Base-by-base conservation (phyloP, 1,284 basidiomycete genomes). In the Rugosomyces carneus region DNA sequence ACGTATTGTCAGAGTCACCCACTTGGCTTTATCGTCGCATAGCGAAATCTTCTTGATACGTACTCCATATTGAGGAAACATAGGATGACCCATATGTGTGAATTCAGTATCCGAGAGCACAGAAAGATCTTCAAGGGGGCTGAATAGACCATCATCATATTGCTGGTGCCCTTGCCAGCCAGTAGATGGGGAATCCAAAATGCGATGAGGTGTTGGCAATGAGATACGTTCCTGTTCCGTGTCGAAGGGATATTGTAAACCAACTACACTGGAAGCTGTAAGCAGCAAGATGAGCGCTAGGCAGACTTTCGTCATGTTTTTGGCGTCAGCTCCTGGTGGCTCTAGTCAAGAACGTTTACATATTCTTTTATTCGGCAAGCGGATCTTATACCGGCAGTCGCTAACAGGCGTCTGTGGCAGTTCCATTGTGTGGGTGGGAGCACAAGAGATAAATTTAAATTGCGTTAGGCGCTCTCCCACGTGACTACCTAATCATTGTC, bases 21-120 rank as follows among this genome's bases (percentile, higher is more conserved):
- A 40, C 39, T 40, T 40, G 23, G 23, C 39, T 11, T 10, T 29
- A 15, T 29, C 24, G 10, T 39, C 38, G 15, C 42, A 40, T 6
- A 42, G 37, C 1, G 20, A 10, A n/a, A 47, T 41, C 39, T 72
- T 70, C 59, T 73, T 74, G 45, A 74, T 60, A 19, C 72, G 60
- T 2, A 75, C 63, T 40, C 59, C 59, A 45, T 72, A 63, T 6
- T 53, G 52, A 8, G 71, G 68, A 48, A 67, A 70, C 7, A 48
- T 42, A 1, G 68, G 67, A 49, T 73, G 69, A 0, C 45, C 50
- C 18, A 73, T 53, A 2, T 58, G 53, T 1, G 63, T 61, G 44
- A 60, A 73, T 7, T 56, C 54, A 15, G 62, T 54, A 40, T 55
- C 56, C 7, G 59, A 50, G 19, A 70, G 47, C 13, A 42, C 37